Percentiles rank a stretch among this genome's conserved stretches.
Conservation (phyloP, 192 early-diverging fungal species). For the Backusella australiensis region DNA sequence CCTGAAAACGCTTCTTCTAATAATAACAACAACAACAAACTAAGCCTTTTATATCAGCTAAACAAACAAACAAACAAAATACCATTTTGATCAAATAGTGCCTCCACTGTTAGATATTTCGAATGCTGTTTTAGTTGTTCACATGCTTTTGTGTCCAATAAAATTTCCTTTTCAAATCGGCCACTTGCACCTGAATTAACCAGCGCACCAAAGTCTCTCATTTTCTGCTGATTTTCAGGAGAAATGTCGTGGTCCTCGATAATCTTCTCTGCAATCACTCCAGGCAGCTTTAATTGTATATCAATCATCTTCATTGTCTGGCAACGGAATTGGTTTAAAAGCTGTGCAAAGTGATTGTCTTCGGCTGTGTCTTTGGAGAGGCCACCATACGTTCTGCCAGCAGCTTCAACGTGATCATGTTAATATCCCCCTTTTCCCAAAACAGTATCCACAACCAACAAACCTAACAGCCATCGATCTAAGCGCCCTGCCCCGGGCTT, state of each 20-base stretch:
- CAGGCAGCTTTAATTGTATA: slow-evolving; percentile 8
- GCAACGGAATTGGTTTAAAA: slow-evolving; percentile 24
- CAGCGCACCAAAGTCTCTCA: slow-evolving; percentile 9
- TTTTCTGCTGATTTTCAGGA: slow-evolving; percentile 11
- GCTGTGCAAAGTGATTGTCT: slow-evolving; percentile 23
- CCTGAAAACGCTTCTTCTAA: slow-evolving; percentile 35
- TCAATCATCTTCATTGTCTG: slow-evolving; percentile 24
- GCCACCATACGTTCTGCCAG: slow-evolving; percentile 26
- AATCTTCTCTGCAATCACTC: slow-evolving; percentile 8
- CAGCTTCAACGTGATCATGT: slow-evolving; percentile 4
- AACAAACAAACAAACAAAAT: not conserved
- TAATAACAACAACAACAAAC: not conserved
- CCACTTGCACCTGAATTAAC: slow-evolving; percentile 27
- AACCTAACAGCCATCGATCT: slow-evolving; percentile 28
- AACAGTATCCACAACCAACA: not conserved
- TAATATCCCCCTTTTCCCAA: not conserved
- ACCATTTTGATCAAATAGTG: slow-evolving; percentile 20
- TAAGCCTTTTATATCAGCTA: not conserved
- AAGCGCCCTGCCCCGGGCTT: slow-evolving; percentile 19
- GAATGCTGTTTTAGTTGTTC: slow-evolving; percentile 15
- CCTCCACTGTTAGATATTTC: slow-evolving; percentile 11
- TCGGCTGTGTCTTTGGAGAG: slow-evolving; percentile 14
- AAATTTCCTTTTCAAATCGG: slow-evolving; percentile 19
- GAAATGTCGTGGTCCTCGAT: not conserved
- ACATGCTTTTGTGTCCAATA: slow-evolving; percentile 21